Base-by-base conservation (phyloP, 352 stramenopile genomes). In the Pythium rhizo-oryzae region DNA sequence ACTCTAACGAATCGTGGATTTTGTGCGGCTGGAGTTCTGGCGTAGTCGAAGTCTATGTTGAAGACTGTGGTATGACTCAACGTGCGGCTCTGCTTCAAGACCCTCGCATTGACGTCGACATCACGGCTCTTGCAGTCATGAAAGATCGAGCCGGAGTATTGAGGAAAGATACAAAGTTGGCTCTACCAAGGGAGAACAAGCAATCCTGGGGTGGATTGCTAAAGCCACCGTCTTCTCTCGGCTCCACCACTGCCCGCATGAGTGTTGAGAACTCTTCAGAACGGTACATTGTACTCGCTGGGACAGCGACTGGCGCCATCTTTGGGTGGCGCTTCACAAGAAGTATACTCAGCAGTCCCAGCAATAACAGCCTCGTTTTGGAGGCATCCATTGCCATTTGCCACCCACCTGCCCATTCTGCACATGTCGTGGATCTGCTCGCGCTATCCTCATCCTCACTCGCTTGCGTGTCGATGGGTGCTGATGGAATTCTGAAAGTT, bases 401-500 rank as follows among this genome's bases (percentile, higher is more conserved):
- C 19, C 9, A n/a, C n/a, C 62, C 53, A 13, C 49, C 62, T n/a
- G 80, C 79, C 2, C 84, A 92, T 28, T 79, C 80, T 0, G 72
- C 79, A 0, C 80, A 90, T 18, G 65, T 92, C 13, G 70, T 87
- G 16, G 72, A 49, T 23, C 50, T 74, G 9, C 9, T 66, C 23
- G 4, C 43, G n/a, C 6, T 62, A 6, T 28, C 28, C 5, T 19
- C 23, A n/a, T n/a, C 23, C 0, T 35, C 47, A 12, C 30, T 35
- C 18, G 6, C 8, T 54, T 4, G 91, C 11, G 35, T 76, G 1
- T 89, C 84, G 4, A 50, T 90, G 35, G 78, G 75, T 65, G 78
- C 79, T 6, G 82, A 85, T 39, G 82, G 82, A 9, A 81, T 89
- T 43, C 28, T 90, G 35, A 92, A 91, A 58, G 25, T 91, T 8